A percentile compares a stretch with the other conserved stretches of the same genome.
These are phyloP conservation scores for Xerocomellus chrysenteron DNA, from an alignment of 768 basidiomycete species.

Conservation along the genomic window DNA sequence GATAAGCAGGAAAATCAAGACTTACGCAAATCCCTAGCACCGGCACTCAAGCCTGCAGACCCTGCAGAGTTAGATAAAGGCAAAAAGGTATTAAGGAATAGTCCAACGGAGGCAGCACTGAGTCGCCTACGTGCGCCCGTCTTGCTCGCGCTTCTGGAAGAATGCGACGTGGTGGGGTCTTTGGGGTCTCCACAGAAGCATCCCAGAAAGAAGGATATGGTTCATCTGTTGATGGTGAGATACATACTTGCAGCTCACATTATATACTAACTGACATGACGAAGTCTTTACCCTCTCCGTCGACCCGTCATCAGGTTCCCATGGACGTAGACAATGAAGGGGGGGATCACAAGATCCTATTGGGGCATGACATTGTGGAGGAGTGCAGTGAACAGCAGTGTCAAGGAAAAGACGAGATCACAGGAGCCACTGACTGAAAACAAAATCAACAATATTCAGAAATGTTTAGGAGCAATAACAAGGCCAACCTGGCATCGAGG, in stretches of 20 bases:
- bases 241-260: too few species aligned
- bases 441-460: neutral
- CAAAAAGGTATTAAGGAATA: neutral
- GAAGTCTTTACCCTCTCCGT: too few species aligned
- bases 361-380: neutral
- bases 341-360: too few species aligned
- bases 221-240: too few species aligned
- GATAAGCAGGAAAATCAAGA: conserved; percentile 1
- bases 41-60: neutral
- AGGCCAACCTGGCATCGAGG: conserved; percentile 22
- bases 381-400: neutral
- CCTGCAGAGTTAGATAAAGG: too few species aligned
- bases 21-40: neutral
- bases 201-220: too few species aligned
- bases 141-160: neutral
- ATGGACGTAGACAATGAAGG: too few species aligned
- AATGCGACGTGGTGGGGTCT: too few species aligned
- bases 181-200: too few species aligned
- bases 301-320: too few species aligned
- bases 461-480: neutral
- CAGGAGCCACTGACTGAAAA: neutral
- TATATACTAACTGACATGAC: too few species aligned
- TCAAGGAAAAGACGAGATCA: too few species aligned
- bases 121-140: neutral
- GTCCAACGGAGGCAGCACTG: neutral